Conservation (phyloP, 306 rosid genomes). For the Cyclanthera cordifolia region DNA sequence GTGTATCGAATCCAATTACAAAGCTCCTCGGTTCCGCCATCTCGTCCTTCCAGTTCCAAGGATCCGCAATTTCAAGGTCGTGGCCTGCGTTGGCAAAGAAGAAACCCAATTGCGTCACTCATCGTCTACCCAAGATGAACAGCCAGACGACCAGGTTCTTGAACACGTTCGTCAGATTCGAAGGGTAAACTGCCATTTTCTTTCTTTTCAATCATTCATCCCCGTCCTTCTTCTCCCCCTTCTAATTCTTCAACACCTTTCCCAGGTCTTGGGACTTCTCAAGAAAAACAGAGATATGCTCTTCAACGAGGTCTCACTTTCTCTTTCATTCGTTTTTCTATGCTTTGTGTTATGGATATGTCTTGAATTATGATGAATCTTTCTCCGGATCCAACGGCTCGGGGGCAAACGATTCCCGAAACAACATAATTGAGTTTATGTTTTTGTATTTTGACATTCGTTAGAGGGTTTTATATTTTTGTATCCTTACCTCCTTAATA, state of each 20-base stretch:
- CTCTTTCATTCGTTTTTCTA: not conserved
- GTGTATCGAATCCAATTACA: not conserved
- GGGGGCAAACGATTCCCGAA: no score
- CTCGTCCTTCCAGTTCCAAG: not conserved
- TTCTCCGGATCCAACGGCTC: no score
- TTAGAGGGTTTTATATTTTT: no score
- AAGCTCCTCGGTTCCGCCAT: slow-evolving; percentile 2
- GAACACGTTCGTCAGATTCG: slow-evolving; percentile 51
- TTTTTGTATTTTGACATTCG: no score
- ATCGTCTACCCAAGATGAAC: slow-evolving; percentile 25
- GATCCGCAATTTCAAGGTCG: not conserved
- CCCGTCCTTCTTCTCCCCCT: not conserved
- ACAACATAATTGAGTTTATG: no score
- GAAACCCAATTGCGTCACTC: slow-evolving; percentile 14
- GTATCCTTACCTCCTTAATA: no score
- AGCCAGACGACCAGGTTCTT: slow-evolving; percentile 43
- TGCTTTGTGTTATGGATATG: no score
- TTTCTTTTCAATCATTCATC: not conserved
- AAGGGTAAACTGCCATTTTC: slow-evolving; percentile 30
- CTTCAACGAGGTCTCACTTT: slow-evolving; percentile 56
- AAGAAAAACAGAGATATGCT: slow-evolving; percentile 78
- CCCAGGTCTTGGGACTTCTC: slow-evolving; percentile 81
- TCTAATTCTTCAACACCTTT: not conserved
- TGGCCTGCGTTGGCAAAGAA: slow-evolving; percentile 20
- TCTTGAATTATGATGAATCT: no score